Evolutionary conservation across 441 rosid species (phyloP).

Genomic region (Erysimum cheiri): DNA sequence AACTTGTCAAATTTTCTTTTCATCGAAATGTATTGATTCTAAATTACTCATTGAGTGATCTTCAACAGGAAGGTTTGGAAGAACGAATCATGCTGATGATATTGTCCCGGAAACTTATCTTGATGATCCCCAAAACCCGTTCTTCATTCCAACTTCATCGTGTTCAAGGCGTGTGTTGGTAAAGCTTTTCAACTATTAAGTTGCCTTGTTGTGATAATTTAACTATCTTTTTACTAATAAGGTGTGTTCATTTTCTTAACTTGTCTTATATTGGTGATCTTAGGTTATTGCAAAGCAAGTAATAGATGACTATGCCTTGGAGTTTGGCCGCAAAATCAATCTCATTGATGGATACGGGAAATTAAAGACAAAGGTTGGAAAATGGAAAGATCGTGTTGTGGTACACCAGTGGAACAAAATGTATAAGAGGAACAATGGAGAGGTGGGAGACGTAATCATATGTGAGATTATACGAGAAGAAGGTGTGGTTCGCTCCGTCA

Average conservation of each 20-base stretch:
- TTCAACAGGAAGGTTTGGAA: constrained; percentile 5
- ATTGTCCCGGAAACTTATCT: not conserved
- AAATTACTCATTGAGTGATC: not conserved
- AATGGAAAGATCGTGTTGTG: constrained; percentile 31
- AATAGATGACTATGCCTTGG: constrained; percentile 19
- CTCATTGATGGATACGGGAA: constrained; percentile 27
- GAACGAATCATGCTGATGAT: not conserved
- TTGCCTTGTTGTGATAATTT: not conserved
- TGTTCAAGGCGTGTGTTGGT: constrained; percentile 22
- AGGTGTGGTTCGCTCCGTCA: constrained; percentile 24
- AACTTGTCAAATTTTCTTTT: not conserved
- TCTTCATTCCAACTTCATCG: constrained; percentile 29
- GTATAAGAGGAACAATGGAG: constrained; percentile 18
- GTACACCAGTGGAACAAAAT: constrained; percentile 26
- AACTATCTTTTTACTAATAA: not conserved
- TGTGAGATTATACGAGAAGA: constrained; percentile 34
- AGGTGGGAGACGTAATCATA: not conserved
- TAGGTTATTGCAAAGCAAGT: constrained; percentile 28
- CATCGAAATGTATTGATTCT: not conserved
- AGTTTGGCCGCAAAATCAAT: constrained; percentile 17
- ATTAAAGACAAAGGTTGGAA: not conserved
- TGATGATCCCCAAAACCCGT: constrained; percentile 32
- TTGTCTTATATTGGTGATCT: not conserved
- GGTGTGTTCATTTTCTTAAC: not conserved
- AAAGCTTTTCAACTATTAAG: not conserved